Evolutionary conservation across 352 stramenopile species (phyloP), one percentile per base, ranked within the genome.

Genomic region (Pythium apleroticum): DNA sequence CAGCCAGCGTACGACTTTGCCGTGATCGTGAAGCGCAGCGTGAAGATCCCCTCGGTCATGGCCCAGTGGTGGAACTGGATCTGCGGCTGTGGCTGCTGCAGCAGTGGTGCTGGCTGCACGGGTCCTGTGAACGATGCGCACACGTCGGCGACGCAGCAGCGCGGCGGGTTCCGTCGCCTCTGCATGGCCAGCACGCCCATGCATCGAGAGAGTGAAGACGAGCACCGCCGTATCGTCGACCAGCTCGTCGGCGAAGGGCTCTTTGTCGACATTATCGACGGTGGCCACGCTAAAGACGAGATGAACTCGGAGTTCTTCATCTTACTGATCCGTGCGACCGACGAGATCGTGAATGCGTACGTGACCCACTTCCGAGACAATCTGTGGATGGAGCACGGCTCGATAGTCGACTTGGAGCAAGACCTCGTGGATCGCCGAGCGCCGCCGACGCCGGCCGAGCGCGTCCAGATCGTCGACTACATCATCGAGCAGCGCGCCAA

Each of bases 291-390:
- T 19, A 89, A 88, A 27, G 80, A 83, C 1, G 84, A 94, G 57
- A 92, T 94, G 78, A 87, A 90, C 62, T 86, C 84, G 0, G 84
- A 85, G 33, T 95, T 81, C 45, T 76, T 93, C 27, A 92, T 95
- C 57, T 39, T 95, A 30, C 67, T 95, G 41, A 65, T 93, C 37
- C 77, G 78, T 46, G 84, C 84, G 3, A 66, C 80, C 3, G 81
- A 93, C 52, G 60, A 75, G 8, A 77, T 91, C 27, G 74, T 93
- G 17, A 65, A 86, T 46, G 74, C 76, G 15, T 77, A 89, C 35
- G 75, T 92, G 20, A 82, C 85, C 35, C 66, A 78, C 11, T 91
- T 93, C 48, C 78, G 84, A 0, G 84, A 81, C 37, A 75, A 92
- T 4, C 70, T 90, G 49, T 93, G 86, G 84, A 80, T 90, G 64